Percentiles rank a stretch among this genome's conserved stretches.
These are phyloP conservation scores for Metarhizium sp. DNA, from an alignment of 2,329 filamentous ascomycete species.

Conservation along the genomic window DNA sequence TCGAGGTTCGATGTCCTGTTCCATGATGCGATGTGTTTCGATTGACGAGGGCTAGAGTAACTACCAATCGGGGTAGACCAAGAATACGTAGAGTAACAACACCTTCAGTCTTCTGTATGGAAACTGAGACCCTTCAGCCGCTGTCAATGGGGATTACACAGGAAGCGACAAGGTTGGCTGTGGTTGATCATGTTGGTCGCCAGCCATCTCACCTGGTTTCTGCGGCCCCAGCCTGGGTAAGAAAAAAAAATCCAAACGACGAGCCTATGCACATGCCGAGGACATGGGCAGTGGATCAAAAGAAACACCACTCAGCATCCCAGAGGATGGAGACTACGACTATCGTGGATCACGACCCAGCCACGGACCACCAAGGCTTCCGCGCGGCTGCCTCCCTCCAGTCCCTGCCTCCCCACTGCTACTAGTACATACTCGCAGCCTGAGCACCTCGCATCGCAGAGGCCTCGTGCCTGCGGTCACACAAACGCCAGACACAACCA, in stretches of 20 bases:
- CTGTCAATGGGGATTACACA: neutral
- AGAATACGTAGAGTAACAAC: too few species aligned
- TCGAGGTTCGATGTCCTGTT: neutral
- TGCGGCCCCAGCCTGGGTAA: neutral
- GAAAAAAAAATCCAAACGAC: neutral
- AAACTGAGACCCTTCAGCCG: neutral
- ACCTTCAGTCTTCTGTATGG: too few species aligned
- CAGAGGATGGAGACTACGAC: neutral
- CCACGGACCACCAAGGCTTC: neutral
- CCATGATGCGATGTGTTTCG: neutral
- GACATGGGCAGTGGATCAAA: neutral
- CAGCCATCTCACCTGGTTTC: neutral
- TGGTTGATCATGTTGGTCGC: neutral
- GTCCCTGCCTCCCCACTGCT: neutral
- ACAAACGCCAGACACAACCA: neutral
- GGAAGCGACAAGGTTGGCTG: neutral
- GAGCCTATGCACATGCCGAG: neutral
- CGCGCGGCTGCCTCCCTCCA: neutral
- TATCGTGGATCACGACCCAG: neutral
- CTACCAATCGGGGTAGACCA: neutral
- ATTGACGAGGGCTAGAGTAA: neutral
- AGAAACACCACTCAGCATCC: neutral
- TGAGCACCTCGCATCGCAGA: neutral
- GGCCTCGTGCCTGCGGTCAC: neutral
- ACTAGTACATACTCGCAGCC: too few species aligned